phyloP scores from a whole-genome alignment of 371 early-diverging fungal species.

The Mucor mucedo region DNA sequence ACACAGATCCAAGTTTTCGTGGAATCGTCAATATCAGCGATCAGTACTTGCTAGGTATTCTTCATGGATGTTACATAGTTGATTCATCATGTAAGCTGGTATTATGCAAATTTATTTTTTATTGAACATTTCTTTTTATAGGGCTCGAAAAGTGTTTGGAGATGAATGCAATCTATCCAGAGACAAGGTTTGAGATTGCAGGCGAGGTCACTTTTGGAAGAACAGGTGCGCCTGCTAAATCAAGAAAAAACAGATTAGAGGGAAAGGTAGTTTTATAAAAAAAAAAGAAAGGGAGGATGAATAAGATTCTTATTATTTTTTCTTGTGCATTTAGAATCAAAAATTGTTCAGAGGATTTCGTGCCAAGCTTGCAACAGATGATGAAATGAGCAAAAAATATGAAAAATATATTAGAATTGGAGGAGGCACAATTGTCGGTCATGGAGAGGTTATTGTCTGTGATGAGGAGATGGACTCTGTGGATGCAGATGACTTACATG shows the following conservation, averaged over 20 bases:
- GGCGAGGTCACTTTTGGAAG: slow-evolving; percentile 20
- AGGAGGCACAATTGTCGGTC: slow-evolving; percentile 8
- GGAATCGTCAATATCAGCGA: neutral
- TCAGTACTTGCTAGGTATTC: slow-evolving; percentile 15
- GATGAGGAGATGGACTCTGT: neutral
- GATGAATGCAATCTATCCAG: slow-evolving; percentile 1
- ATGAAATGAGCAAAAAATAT: slow-evolving; percentile 1
- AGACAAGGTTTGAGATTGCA: slow-evolving; percentile 17
- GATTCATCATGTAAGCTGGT: slow-evolving; percentile 15
- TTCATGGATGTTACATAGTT: slow-evolving; percentile 24
- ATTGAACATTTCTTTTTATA: neutral
- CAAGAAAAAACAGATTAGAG: slow-evolving; percentile 8
- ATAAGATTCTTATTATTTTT: neutral
- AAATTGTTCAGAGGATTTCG: slow-evolving; percentile 13
- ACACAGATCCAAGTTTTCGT: neutral
- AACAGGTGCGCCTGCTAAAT: slow-evolving; percentile 28
- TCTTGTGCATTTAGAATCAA: slow-evolving; percentile 1
- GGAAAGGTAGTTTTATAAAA: slow-evolving; percentile 1
- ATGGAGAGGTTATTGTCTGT: slow-evolving; percentile 16
- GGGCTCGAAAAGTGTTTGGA: slow-evolving; percentile 24
- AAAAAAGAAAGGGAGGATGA: neutral
- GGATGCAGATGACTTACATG: slow-evolving; percentile 3
- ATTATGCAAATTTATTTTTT: neutral
- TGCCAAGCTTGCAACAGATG: slow-evolving; percentile 12
- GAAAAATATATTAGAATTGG: slow-evolving; percentile 11